Base-by-base conservation (phyloP, 306 rosid genomes). In the Trifolium repens region DNA sequence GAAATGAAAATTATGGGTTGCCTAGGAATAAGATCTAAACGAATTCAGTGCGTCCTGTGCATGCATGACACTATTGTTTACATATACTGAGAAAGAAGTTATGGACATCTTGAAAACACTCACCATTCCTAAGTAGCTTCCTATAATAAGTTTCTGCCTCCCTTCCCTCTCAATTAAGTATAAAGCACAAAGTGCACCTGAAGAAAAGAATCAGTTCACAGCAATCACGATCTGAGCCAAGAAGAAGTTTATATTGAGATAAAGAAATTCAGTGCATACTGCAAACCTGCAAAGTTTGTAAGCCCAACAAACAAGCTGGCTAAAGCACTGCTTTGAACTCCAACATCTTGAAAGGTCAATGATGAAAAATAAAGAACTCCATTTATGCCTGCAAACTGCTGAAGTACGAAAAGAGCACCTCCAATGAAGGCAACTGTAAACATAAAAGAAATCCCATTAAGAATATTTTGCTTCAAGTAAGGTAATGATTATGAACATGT, bases 61-160 rank as follows among this genome's bases (percentile, higher is more conserved):
- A 11, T 3, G 16, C 43, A 40, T 47, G 30, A 49, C 4, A 78
- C 63, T 42, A 8, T 65, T 59, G 34, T 55, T 46, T 19, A 44
- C 71, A 75, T 32, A 73, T 16, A 47, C 65, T 3, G 10, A 40
- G 63, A 69, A 75, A 52, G 19, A 67, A 76, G 14, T 59, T 68
- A 73, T 26, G 55, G 52, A 67, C 34, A 66, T 65, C 24, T 34
- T 14, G 67, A 13, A 24, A 72, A 73, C 71, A 75, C 96, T 85
- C 76, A 93, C 97, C 98, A 93, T 93, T 84, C 97, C 98, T 30
- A 84, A n/a, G 74, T 91, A 91, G 88, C 98, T 93, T 80, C 97
- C 92, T 49, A 88, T 80, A 65, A 91, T 85, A 65, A 91, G 98
- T 69, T 78, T 93, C 60, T 85, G 91, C 69, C 98, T 91, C 76